phyloP scores from a whole-genome alignment of 2,329 filamentous ascomycete species.

The Fusarium chlamydosporum region DNA sequence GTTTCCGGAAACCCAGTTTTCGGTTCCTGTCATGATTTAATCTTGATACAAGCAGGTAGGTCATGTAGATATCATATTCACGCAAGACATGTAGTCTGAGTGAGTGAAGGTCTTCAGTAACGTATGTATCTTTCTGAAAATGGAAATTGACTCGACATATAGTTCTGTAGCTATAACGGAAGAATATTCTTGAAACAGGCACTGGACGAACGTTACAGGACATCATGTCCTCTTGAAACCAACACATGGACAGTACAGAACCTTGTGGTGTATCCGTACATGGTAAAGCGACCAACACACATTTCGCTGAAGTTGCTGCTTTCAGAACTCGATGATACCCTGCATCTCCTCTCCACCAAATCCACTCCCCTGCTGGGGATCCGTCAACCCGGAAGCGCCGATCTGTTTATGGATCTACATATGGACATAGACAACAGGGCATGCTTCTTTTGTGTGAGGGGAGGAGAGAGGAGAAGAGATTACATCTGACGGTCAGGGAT shows the following conservation, averaged over 20 bases:
- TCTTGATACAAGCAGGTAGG: neutral
- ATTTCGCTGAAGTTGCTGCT: constrained; percentile 26
- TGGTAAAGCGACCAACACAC: constrained; percentile 7
- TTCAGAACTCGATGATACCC: constrained; percentile 27
- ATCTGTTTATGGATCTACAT: constrained; percentile 6
- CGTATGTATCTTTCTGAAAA: neutral
- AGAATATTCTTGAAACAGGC: neutral
- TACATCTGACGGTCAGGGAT: neutral
- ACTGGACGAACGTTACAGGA: neutral
- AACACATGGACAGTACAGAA: neutral
- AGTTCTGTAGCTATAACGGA: neutral
- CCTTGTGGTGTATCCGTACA: neutral
- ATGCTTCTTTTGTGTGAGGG: constrained; percentile 3
- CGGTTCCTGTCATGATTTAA: neutral
- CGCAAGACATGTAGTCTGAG: neutral
- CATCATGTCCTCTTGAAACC: constrained; percentile 4
- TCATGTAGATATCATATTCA: neutral
- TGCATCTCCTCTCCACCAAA: constrained; percentile 6
- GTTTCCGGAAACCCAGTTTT: constrained; percentile 1
- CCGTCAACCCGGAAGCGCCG: constrained; percentile 11
- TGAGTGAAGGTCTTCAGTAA: neutral
- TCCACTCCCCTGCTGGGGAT: neutral
- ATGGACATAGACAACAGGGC: neutral
- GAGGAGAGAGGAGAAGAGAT: neutral
- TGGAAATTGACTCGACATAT: neutral